Evolutionary conservation across 1,139 yeast species (phyloP).

Genomic region (Kodamaea arcana): DNA sequence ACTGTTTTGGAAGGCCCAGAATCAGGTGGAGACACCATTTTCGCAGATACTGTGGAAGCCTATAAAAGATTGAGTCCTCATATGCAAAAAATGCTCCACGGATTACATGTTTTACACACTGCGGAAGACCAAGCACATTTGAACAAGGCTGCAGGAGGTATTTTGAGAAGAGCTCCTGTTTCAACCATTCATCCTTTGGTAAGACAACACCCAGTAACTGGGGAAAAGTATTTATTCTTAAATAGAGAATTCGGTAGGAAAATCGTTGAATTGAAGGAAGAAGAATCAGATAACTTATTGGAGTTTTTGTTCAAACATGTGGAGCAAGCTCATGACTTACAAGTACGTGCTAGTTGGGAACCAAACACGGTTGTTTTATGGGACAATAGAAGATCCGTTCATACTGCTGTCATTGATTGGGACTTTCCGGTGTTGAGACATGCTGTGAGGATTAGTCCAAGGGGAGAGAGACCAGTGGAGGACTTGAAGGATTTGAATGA

Average conservation of each 20-base stretch:
- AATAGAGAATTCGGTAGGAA: slow-evolving; percentile 23
- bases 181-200: slow-evolving; percentile 25
- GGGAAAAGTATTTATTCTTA: slow-evolving; percentile 20
- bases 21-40: slow-evolving; percentile 34
- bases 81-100: slow-evolving; percentile 20
- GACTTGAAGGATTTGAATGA: slow-evolving; percentile 11
- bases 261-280: slow-evolving; percentile 25
- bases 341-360: slow-evolving; percentile 55
- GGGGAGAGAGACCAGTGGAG: slow-evolving; percentile 14
- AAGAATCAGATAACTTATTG: slow-evolving; percentile 23
- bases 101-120: slow-evolving; percentile 24
- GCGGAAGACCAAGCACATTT: slow-evolving; percentile 22
- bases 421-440: slow-evolving; percentile 15
- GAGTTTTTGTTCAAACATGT: slow-evolving; percentile 21
- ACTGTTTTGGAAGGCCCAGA: slow-evolving; percentile 32
- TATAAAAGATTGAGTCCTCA: slow-evolving; percentile 25
- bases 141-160: slow-evolving; percentile 19
- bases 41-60: slow-evolving; percentile 32
- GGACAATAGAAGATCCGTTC: slow-evolving; percentile 15
- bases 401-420: slow-evolving; percentile 17
- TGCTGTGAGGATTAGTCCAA: slow-evolving; percentile 14
- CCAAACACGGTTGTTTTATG: slow-evolving; percentile 27
- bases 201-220: slow-evolving; percentile 24
- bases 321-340: slow-evolving; percentile 45
- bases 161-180: slow-evolving; percentile 22